Percentiles rank a stretch among this genome's conserved stretches.
These are phyloP conservation scores for Hymenotorrendiella dingleyae DNA, from an alignment of 2,329 filamentous ascomycete species.

Conservation along the genomic window DNA sequence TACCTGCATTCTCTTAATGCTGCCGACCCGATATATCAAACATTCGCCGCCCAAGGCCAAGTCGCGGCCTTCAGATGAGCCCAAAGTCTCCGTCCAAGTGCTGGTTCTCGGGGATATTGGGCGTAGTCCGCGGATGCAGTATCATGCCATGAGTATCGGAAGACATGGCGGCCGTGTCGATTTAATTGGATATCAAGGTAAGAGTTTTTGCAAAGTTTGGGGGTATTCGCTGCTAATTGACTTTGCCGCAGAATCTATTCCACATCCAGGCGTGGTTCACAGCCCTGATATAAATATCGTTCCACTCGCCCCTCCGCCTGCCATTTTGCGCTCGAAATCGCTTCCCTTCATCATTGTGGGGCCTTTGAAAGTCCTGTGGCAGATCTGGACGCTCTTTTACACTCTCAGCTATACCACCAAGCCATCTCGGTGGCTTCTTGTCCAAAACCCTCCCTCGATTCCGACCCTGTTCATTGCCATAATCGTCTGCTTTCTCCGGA, in stretches of 20 bases:
- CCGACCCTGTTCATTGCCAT: slow-evolving; percentile 77
- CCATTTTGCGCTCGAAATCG: slow-evolving; percentile 59
- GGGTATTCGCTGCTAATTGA: slow-evolving; percentile 7
- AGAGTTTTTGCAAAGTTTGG: slow-evolving; percentile 6
- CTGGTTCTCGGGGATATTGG: slow-evolving; percentile 94
- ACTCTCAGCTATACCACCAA: slow-evolving; percentile 68
- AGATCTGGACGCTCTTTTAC: slow-evolving; percentile 64
- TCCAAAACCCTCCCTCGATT: slow-evolving; percentile 94
- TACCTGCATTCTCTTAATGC: slow-evolving; percentile 28
- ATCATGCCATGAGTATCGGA: slow-evolving; percentile 89
- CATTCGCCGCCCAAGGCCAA: slow-evolving; percentile 29
- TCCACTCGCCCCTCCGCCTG: slow-evolving; percentile 62
- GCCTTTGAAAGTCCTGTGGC: slow-evolving; percentile 81
- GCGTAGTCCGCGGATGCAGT: slow-evolving; percentile 95
- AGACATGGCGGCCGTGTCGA: slow-evolving; percentile 75
- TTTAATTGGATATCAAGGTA: slow-evolving; percentile 83
- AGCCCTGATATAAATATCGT: slow-evolving; percentile 66
- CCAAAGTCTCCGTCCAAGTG: slow-evolving; percentile 61
- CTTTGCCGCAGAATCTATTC: slow-evolving; percentile 58
- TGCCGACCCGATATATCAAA: slow-evolving; percentile 35
- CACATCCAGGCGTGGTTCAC: slow-evolving; percentile 69
- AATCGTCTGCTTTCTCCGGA: slow-evolving; percentile 66
- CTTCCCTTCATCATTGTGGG: slow-evolving; percentile 72
- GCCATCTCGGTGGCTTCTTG: slow-evolving; percentile 78
- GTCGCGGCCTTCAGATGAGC: slow-evolving; percentile 21